Percentiles rank a stretch among this genome's conserved stretches.
phyloP scores from a whole-genome alignment of 225 moss, liverwort and hornwort species.

The Bryoerythrophyllum caledonicum region DNA sequence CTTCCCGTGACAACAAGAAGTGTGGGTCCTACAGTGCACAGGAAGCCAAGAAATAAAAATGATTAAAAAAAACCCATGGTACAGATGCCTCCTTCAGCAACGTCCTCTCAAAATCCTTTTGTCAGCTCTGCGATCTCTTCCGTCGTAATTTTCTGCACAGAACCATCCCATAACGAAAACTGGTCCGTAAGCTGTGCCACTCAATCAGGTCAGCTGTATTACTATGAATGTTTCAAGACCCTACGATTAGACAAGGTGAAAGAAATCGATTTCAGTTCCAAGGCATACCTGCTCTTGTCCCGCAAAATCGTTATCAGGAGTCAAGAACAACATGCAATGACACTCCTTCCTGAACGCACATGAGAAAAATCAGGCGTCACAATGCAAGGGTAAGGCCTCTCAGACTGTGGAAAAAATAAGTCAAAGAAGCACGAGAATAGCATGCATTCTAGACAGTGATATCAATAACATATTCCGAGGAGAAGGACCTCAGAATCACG shows the following conservation, averaged over 20 bases:
- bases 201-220: background rate
- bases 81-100: slow-evolving; percentile 26
- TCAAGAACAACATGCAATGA: slow-evolving; percentile 96
- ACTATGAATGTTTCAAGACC: no score
- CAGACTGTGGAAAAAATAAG: background rate
- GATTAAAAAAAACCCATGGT: slow-evolving; percentile 11
- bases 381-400: background rate
- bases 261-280: slow-evolving; percentile 8
- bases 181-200: background rate
- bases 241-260: background rate
- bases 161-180: slow-evolving; percentile 6
- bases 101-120: slow-evolving; percentile 41
- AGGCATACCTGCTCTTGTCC: slow-evolving; percentile 74
- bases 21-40: no score
- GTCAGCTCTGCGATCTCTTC: slow-evolving; percentile 75
- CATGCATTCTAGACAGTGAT: background rate
- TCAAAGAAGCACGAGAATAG: background rate
- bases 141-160: slow-evolving; percentile 64
- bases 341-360: slow-evolving; percentile 82
- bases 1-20: no score
- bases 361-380: background rate
- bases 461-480: background rate
- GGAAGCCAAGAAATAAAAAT: no score
- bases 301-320: slow-evolving; percentile 87
- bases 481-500: background rate